These are phyloP conservation scores for Epichloe amarillans DNA, from an alignment of 2,329 filamentous ascomycete genomes.

Conservation along the genomic window DNA sequence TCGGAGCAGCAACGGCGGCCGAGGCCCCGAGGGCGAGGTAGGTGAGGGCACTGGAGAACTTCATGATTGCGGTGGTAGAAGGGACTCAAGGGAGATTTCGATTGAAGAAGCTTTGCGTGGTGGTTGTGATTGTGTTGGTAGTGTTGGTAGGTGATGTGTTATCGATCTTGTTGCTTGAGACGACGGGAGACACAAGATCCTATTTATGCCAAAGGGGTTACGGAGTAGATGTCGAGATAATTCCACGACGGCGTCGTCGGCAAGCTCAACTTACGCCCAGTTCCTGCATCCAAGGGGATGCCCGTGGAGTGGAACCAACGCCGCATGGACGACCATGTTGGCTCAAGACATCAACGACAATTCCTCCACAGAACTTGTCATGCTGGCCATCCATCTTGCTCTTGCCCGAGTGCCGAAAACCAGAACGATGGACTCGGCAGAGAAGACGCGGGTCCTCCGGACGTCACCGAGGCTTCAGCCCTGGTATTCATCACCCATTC, in stretches of 20 bases:
- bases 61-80: conserved; percentile 3
- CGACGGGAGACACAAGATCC: background rate
- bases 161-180: too few species aligned
- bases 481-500: background rate
- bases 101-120: background rate
- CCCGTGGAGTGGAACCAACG: background rate
- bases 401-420: background rate
- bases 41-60: conserved; percentile 2
- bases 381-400: background rate
- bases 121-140: background rate
- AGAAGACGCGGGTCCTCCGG: background rate
- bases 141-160: background rate
- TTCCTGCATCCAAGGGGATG: background rate
- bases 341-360: background rate
- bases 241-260: background rate
- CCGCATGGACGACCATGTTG: background rate
- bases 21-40: background rate
- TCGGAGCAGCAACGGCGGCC: background rate
- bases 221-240: background rate
- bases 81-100: background rate
- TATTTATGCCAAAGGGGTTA: background rate
- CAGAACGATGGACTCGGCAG: background rate
- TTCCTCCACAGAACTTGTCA: background rate
- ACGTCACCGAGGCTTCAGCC: background rate
- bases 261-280: background rate